These are phyloP conservation scores for Cetradonia linearis DNA, from an alignment of 495 filamentous ascomycete species.

Conservation along the genomic window DNA sequence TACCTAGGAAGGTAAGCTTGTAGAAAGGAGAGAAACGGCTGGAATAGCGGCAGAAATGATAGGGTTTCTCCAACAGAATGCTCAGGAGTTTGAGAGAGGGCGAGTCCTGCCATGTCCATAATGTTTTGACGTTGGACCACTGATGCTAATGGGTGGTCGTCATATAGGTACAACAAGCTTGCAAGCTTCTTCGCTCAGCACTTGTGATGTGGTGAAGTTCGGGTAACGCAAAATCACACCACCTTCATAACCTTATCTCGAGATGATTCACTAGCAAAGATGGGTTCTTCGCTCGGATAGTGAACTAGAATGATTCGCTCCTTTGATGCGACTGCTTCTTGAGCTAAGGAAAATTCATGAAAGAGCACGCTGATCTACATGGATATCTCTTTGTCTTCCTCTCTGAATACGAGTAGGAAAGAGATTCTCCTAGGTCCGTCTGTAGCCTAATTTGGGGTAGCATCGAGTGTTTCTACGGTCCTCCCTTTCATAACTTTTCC, in stretches of 20 bases:
- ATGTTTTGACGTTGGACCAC: not conserved
- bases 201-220: slow-evolving; percentile 20
- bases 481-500: too few species aligned
- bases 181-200: slow-evolving; percentile 39
- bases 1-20: too few species aligned
- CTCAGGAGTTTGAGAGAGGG: slow-evolving; percentile 44
- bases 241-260: not conserved
- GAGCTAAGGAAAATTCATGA: not conserved
- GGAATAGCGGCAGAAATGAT: too few species aligned
- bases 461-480: too few species aligned
- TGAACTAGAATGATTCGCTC: not conserved
- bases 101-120: slow-evolving; percentile 25
- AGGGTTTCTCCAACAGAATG: too few species aligned
- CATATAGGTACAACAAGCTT: slow-evolving; percentile 32
- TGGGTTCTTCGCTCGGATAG: not conserved
- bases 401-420: too few species aligned
- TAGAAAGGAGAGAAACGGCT: too few species aligned
- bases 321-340: not conserved
- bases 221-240: not conserved
- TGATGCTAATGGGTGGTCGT: not conserved
- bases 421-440: too few species aligned
- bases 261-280: not conserved
- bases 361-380: not conserved
- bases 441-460: too few species aligned
- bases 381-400: too few species aligned